Conservation (phyloP, 75 land plant genomes). For the Pinus tabuliformis region DNA sequence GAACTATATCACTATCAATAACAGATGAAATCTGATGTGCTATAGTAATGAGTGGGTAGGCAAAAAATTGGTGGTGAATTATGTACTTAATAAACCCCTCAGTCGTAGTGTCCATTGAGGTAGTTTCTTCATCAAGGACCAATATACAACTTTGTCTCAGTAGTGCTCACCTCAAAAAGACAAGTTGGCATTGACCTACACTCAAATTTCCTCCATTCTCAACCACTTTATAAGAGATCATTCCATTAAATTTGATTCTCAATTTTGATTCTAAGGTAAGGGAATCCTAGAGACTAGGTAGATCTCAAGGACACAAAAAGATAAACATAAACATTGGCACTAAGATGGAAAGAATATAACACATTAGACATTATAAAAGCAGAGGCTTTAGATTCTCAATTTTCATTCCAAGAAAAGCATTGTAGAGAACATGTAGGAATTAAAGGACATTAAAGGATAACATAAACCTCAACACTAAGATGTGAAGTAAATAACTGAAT, state of each 20-base stretch:
- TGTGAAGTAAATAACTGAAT: not conserved
- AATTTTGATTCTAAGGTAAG: no score
- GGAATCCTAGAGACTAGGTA: no score
- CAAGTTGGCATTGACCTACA: constrained; percentile 64
- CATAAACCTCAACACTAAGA: no score
- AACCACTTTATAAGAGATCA: constrained; percentile 27
- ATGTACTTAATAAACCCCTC: constrained; percentile 58
- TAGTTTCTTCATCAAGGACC: constrained; percentile 76
- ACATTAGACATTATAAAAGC: no score
- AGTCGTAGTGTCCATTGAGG: constrained; percentile 58
- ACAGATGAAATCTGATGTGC: constrained; percentile 57
- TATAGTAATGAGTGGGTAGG: constrained; percentile 48
- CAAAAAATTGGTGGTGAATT: constrained; percentile 34
- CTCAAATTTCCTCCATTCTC: constrained; percentile 86
- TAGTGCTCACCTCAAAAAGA: constrained; percentile 58
- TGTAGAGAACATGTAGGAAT: not conserved
- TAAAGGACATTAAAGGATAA: not conserved
- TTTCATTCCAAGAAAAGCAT: not conserved
- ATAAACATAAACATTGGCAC: no score
- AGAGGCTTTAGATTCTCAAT: no score
- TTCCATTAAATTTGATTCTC: not conserved
- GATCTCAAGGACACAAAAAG: no score
- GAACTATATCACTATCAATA: constrained; percentile 36
- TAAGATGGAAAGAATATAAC: no score
- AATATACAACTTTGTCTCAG: constrained; percentile 55